Conservation (phyloP, 352 stramenopile genomes). For the Phytopythium oedochilum region DNA sequence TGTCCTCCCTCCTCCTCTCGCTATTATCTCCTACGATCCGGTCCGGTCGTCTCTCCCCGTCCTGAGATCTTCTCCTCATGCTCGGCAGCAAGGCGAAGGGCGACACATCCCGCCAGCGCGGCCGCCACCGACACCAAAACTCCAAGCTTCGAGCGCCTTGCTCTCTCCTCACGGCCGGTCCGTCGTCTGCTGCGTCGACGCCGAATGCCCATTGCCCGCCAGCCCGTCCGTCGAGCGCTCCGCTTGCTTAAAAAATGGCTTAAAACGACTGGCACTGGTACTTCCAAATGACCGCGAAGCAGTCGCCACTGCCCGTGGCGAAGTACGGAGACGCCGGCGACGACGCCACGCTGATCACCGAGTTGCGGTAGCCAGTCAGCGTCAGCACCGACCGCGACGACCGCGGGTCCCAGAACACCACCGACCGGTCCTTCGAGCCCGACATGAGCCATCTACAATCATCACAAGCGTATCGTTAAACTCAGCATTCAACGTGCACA, state of each 20-base stretch:
- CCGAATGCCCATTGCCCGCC: too few species aligned
- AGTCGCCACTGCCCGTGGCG: conserved; percentile 79
- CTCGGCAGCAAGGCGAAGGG: neutral
- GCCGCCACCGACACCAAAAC: neutral
- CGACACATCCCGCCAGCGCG: neutral
- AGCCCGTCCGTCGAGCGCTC: neutral
- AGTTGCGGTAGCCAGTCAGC: conserved; percentile 82
- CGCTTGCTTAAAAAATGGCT: conserved; percentile 30
- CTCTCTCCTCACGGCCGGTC: neutral
- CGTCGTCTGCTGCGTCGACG: too few species aligned
- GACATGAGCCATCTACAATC: conserved; percentile 77
- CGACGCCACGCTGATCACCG: conserved; percentile 83
- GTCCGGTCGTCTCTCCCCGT: neutral
- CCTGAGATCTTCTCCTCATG: neutral
- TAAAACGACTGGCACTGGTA: conserved; percentile 88
- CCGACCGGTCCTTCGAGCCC: conserved; percentile 80
- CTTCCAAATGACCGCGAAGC: conserved; percentile 85
- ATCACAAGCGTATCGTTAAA: conserved; percentile 2
- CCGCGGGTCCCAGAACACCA: conserved; percentile 85
- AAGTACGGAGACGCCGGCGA: conserved; percentile 84
- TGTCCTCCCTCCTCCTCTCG: neutral
- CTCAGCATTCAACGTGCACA: too few species aligned
- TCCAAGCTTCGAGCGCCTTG: neutral
- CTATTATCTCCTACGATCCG: conserved; percentile 1
- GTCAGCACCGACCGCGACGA: conserved; percentile 80